Conservation (phyloP, 352 stramenopile genomes). For the Globisporangium polare region DNA sequence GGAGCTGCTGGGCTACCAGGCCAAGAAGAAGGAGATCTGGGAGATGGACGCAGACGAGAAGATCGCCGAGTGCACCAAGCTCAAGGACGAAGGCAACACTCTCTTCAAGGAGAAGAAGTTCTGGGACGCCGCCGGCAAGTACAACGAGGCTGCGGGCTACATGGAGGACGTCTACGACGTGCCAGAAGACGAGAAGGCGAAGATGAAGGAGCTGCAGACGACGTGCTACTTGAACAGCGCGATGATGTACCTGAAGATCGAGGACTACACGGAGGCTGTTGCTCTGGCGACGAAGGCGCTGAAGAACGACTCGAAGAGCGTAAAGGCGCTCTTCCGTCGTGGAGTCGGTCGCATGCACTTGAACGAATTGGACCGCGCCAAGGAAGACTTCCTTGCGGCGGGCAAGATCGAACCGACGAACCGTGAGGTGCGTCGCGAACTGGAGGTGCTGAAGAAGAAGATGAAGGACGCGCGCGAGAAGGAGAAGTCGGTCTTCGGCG, state of each 20-base stretch:
- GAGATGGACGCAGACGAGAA: constrained; percentile 87
- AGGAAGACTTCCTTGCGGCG: constrained; percentile 85
- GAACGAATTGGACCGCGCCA: constrained; percentile 84
- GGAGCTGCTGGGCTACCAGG: constrained; percentile 92
- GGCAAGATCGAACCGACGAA: constrained; percentile 78
- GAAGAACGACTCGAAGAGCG: constrained; percentile 74
- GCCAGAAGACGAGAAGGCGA: constrained; percentile 76
- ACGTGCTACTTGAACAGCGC: constrained; percentile 92
- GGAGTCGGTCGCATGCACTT: constrained; percentile 79
- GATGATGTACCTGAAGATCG: constrained; percentile 94
- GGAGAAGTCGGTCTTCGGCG: constrained; percentile 96
- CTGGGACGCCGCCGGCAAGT: constrained; percentile 80
- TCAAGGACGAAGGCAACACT: constrained; percentile 91
- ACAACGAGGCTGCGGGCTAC: constrained; percentile 70
- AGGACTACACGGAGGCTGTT: constrained; percentile 89
- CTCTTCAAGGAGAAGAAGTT: constrained; percentile 92
- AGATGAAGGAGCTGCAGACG: constrained; percentile 85
- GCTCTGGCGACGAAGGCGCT: constrained; percentile 72
- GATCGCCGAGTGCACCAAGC: constrained; percentile 76
- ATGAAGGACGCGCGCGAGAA: constrained; percentile 91
- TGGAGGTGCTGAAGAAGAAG: constrained; percentile 79
- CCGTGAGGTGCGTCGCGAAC: constrained; percentile 73
- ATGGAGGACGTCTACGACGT: constrained; percentile 89
- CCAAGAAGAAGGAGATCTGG: constrained; percentile 95
- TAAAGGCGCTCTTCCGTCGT: constrained; percentile 86